These are phyloP conservation scores for Suillus tomentosus DNA, from an alignment of 768 basidiomycete species.

Conservation along the genomic window DNA sequence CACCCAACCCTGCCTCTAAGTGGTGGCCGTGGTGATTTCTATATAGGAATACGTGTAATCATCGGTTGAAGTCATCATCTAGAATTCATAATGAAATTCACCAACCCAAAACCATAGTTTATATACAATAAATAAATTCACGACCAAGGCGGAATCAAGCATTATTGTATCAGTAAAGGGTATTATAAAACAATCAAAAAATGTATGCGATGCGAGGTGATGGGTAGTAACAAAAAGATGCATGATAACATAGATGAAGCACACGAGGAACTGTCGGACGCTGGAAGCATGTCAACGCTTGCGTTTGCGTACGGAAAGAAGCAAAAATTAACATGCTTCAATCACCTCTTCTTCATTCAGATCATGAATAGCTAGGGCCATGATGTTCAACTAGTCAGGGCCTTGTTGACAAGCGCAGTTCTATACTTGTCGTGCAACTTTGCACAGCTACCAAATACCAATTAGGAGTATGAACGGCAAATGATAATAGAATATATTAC, in stretches of 20 bases:
- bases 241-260: conserved; percentile 7
- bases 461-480: conserved; percentile 9
- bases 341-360: conserved; percentile 1
- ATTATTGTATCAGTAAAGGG: neutral
- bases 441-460: conserved; percentile 49
- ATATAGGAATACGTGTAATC: neutral
- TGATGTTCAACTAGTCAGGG: conserved; percentile 19
- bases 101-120: neutral
- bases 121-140: conserved; percentile 1
- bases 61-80: neutral
- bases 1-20: conserved; percentile 12
- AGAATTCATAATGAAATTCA: neutral
- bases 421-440: conserved; percentile 79
- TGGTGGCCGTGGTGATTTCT: conserved; percentile 26
- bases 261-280: neutral
- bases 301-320: neutral
- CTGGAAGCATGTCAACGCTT: neutral
- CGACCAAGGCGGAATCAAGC: neutral
- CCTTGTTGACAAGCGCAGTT: conserved; percentile 56
- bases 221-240: conserved; percentile 3
- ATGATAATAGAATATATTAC: conserved; percentile 40
- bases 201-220: conserved; percentile 1
- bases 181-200: neutral
- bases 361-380: neutral
- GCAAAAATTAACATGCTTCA: neutral